These are phyloP conservation scores for Jacaranda copaia DNA, from an alignment of 257 asterid species.

Conservation along the genomic window DNA sequence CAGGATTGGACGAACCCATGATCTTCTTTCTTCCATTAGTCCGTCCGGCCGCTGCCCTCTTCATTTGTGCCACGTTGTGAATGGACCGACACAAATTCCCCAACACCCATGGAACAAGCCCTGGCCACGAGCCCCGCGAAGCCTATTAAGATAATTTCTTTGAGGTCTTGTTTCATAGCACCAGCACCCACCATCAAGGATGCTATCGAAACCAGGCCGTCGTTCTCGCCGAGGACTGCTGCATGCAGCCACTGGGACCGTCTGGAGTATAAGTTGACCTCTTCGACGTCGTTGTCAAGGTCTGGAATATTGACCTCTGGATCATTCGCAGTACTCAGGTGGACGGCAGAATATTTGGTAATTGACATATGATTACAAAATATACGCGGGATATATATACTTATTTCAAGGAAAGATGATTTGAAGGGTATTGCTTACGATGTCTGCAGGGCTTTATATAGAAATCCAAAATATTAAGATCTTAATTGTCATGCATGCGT, in stretches of 20 bases:
- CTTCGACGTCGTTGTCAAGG: constrained; percentile 40
- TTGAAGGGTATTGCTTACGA: too few relatives aligned
- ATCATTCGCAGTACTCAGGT: too few relatives aligned
- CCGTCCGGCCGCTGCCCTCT: constrained; percentile 32
- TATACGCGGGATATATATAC: too few relatives aligned
- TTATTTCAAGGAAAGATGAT: too few relatives aligned
- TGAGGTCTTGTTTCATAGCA: constrained; percentile 76
- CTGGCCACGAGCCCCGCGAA: constrained; percentile 88
- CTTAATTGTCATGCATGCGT: too few relatives aligned
- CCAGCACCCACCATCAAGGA: constrained; percentile 91
- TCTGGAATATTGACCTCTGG: neutral
- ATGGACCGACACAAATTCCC: constrained; percentile 82
- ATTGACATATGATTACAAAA: too few relatives aligned
- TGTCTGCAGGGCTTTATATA: too few relatives aligned
- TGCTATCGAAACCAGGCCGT: constrained; percentile 78
- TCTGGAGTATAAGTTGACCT: constrained; percentile 62
- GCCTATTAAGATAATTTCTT: constrained; percentile 75
- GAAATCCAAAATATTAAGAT: too few relatives aligned
- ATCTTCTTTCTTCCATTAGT: constrained; percentile 28
- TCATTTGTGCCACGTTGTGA: constrained; percentile 75
- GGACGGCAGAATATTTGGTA: too few relatives aligned
- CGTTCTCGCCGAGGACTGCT: constrained; percentile 88
- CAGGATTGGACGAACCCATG: constrained; percentile 59
- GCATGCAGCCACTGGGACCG: constrained; percentile 93
- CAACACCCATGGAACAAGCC: constrained; percentile 89